These are phyloP conservation scores for Pisolithus albus DNA, from an alignment of 768 basidiomycete genomes.

Conservation along the genomic window DNA sequence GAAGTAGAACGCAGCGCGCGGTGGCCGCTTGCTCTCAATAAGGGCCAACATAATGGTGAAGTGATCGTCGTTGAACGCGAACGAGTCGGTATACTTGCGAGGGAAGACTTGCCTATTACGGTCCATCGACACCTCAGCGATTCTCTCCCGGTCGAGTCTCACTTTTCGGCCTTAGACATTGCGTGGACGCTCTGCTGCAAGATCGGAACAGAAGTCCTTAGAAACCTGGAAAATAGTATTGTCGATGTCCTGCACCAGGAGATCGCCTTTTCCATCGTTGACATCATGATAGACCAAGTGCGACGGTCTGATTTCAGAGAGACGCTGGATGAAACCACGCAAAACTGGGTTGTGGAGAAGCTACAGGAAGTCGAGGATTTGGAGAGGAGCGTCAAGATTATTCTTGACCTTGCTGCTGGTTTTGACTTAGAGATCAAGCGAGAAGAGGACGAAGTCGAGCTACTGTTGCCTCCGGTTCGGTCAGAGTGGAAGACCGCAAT, in stretches of 20 bases:
- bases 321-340: slow-evolving; percentile 51
- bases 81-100: slow-evolving; percentile 55
- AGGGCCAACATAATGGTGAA: slow-evolving; percentile 33
- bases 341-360: slow-evolving; percentile 55
- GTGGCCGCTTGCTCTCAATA: slow-evolving; percentile 67
- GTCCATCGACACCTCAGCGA: slow-evolving; percentile 45
- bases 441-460: slow-evolving; percentile 67
- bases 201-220: slow-evolving; percentile 52
- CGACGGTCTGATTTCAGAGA: slow-evolving; percentile 46
- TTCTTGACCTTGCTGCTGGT: slow-evolving; percentile 65
- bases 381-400: slow-evolving; percentile 46
- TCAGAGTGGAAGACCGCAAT: slow-evolving; percentile 61
- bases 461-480: slow-evolving; percentile 42
- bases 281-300: slow-evolving; percentile 65
- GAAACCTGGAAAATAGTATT: slow-evolving; percentile 51
- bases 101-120: slow-evolving; percentile 61
- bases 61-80: slow-evolving; percentile 72
- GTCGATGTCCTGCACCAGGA: slow-evolving; percentile 69
- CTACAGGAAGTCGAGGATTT: slow-evolving; percentile 52
- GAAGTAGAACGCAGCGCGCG: slow-evolving; percentile 84
- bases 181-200: slow-evolving; percentile 57
- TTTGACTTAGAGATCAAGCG: slow-evolving; percentile 65
- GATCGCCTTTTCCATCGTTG: slow-evolving; percentile 67
- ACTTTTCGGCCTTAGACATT: slow-evolving; percentile 52
- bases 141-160: slow-evolving; percentile 40